Conservation (phyloP, 1,284 basidiomycete species). For the Pascua guehoae region DNA sequence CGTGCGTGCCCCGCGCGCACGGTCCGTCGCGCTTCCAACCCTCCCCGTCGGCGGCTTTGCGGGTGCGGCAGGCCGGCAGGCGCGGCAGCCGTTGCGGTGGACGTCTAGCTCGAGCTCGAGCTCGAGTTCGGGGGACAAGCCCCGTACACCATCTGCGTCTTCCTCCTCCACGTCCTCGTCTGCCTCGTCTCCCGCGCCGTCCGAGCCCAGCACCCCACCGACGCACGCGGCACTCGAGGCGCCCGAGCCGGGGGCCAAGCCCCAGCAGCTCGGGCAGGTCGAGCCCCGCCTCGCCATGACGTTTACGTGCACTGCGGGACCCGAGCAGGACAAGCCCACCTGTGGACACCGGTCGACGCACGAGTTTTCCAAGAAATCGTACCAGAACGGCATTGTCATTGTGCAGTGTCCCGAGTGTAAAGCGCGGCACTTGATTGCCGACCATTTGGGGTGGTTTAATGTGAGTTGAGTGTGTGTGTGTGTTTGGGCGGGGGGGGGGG, state of each 20-base stretch:
- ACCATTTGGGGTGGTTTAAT: conserved; percentile 86
- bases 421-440: conserved; percentile 82
- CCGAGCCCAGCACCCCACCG: conserved; percentile 1
- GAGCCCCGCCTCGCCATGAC: conserved; percentile 56
- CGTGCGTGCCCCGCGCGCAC: background rate
- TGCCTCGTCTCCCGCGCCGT: background rate
- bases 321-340: conserved; percentile 39
- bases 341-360: conserved; percentile 84
- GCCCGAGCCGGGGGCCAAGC: background rate
- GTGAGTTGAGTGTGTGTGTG: conserved; percentile 18
- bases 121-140: no score
- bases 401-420: conserved; percentile 89
- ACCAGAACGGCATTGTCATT: conserved; percentile 83
- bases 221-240: conserved; percentile 3
- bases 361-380: conserved; percentile 78
- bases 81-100: no score
- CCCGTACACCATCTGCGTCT: background rate
- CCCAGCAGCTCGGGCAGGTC: conserved; percentile 29
- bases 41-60: no score
- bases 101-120: no score
- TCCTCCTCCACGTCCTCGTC: background rate
- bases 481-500: background rate
- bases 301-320: conserved; percentile 76
- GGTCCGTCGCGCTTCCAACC: background rate
- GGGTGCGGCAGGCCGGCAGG: no score